Base-by-base conservation (phyloP, 768 basidiomycete genomes). In the Dictyophora rubrovolvata region DNA sequence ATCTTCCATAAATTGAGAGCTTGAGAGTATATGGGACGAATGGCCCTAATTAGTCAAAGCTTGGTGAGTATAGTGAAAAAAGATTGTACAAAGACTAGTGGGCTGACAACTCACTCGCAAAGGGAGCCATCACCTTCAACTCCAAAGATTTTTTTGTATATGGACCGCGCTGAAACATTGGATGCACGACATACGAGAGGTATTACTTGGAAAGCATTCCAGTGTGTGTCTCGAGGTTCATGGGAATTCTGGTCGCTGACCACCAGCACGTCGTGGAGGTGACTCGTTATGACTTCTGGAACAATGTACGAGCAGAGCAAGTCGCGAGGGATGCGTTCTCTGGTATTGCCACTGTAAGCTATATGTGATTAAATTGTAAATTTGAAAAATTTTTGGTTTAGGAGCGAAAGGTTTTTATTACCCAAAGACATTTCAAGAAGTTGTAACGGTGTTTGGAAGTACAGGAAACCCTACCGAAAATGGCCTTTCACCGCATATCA, bases 141-240 rank as follows among this genome's bases (percentile, higher is more conserved):
- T 17, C 57, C 57, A 37, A 59, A 59, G 8, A 59, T 59, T 16
- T 20, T 33, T 21, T 21, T 48, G 36, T 12, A 37, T 20, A 59
- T 21, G 11, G 50, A 28, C 16, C 48, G 49, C 33, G 35, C 50
- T 53, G 50, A 34, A 2, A 5, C 2, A 36, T 33, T 18, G 28
- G 50, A 59, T 23, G 12, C 48, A 12, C 22, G 14, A 14, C 49
- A 59, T 28, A 59, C 57, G 17, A 51, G 21, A 21, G 48, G 57
- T 4, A 59, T 48, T 2, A 51, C 52, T 16, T 51, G 35, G 49
- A 59, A 59, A 18, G 57, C 28, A 36, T 59, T 20, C 57, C 57
- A 59, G 5, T 37, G n/a, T 33, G 49, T 48, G 6, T 37, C 42
- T 46, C 34, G n/a, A 9, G 3, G 11, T 18, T 34, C 57, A 4